These are phyloP conservation scores for Aspergillus funiculosus DNA, from an alignment of 495 filamentous ascomycete genomes.

Conservation along the genomic window DNA sequence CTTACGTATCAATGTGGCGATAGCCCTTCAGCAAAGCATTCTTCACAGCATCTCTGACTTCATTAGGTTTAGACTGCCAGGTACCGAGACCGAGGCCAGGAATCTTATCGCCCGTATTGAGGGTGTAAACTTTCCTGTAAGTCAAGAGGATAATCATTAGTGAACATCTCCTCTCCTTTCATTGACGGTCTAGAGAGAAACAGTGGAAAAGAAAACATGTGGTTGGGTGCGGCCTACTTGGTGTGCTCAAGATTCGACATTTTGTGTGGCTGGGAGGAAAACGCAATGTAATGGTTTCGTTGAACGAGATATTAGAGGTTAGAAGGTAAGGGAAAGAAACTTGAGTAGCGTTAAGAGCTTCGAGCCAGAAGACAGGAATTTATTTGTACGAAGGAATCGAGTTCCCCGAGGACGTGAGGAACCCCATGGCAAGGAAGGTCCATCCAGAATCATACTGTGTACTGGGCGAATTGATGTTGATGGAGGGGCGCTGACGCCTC, in stretches of 20 bases:
- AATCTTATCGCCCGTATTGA: conserved; percentile 75
- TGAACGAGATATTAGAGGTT: conserved; percentile 1
- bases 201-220: background rate
- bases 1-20: conserved; percentile 61
- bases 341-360: conserved; percentile 10
- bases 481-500: conserved; percentile 20
- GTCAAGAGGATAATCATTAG: background rate
- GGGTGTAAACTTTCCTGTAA: conserved; percentile 57
- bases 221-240: conserved; percentile 28
- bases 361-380: conserved; percentile 4
- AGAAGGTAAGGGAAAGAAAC: background rate
- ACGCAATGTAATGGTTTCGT: background rate
- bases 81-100: conserved; percentile 79
- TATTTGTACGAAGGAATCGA: conserved; percentile 11
- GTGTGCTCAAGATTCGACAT: conserved; percentile 40
- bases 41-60: conserved; percentile 67
- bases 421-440: conserved; percentile 33
- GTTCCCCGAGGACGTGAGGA: background rate
- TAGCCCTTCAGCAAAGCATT: conserved; percentile 69
- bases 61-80: conserved; percentile 64
- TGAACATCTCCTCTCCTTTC: too few relatives aligned
- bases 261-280: conserved; percentile 18
- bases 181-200: background rate
- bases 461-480: conserved; percentile 13
- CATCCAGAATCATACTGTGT: conserved; percentile 22